These are phyloP conservation scores for Hexamita inflata DNA, from an alignment of 208 protist genomes.

Conservation along the genomic window DNA sequence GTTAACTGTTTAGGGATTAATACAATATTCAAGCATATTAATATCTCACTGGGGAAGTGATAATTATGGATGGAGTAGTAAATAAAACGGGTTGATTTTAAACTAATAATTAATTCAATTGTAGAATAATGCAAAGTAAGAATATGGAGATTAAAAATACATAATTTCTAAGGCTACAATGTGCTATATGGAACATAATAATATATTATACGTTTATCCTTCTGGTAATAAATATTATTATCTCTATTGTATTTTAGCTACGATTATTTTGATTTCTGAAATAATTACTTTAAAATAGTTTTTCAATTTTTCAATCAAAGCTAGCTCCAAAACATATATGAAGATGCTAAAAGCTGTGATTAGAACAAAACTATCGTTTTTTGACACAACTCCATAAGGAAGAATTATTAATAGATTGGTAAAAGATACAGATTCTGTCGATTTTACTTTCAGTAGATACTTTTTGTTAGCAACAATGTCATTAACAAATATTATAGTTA, in stretches of 20 bases:
- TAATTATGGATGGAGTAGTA: neutral
- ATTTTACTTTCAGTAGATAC: neutral
- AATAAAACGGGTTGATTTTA: too few species aligned
- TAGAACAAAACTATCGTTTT: slow-evolving; percentile 34
- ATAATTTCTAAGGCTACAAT: neutral
- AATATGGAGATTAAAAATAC: too few species aligned
- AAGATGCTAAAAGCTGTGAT: slow-evolving; percentile 27
- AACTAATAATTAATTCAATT: too few species aligned
- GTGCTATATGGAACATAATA: neutral
- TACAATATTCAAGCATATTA: neutral
- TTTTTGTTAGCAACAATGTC: neutral
- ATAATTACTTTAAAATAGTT: neutral
- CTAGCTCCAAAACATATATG: slow-evolving; percentile 21
- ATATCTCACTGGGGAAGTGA: slow-evolving; percentile 4
- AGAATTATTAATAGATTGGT: slow-evolving; percentile 35
- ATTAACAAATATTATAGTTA: slow-evolving; percentile 14
- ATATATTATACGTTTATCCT: neutral
- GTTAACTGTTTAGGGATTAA: neutral
- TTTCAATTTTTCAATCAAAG: slow-evolving; percentile 12
- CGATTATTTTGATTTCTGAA: neutral
- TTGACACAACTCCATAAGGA: slow-evolving; percentile 33
- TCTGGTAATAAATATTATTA: neutral
- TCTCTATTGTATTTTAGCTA: neutral
- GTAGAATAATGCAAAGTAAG: too few species aligned
- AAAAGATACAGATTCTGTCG: slow-evolving; percentile 25